A percentile compares a stretch with the other conserved stretches of the same genome.
Conservation (phyloP, 1,284 basidiomycete genomes). For the Cutaneotrichosporon spelunceum region DNA sequence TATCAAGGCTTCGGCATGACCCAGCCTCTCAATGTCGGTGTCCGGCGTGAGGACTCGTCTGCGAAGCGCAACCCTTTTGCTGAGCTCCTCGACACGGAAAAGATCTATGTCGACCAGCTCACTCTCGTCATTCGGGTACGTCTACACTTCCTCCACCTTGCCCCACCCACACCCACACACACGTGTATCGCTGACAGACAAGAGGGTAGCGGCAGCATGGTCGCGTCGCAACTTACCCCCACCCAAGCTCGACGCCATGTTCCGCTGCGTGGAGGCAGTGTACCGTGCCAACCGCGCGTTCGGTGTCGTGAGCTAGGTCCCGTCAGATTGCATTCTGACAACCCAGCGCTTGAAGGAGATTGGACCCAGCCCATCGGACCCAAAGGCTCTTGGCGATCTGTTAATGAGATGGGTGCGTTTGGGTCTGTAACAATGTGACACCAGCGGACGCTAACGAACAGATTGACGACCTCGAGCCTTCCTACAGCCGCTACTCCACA, state of each 20-base stretch:
- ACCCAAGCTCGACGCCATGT: constrained; percentile 86
- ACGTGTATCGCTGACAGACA: constrained; percentile 45
- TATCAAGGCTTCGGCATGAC: background rate
- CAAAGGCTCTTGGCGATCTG: constrained; percentile 90
- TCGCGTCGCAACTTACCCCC: constrained; percentile 91
- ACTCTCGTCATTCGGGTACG: constrained; percentile 84
- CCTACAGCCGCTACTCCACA: constrained; percentile 77
- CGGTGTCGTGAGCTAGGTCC: constrained; percentile 60
- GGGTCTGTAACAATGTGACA: background rate
- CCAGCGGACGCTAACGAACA: constrained; percentile 41
- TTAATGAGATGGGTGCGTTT: constrained; percentile 92
- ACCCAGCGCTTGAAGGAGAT: constrained; percentile 89
- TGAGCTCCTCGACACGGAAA: constrained; percentile 93
- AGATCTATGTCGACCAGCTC: constrained; percentile 84
- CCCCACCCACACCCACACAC: background rate
- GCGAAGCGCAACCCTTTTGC: constrained; percentile 68
- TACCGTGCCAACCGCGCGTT: constrained; percentile 87
- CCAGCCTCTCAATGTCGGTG: background rate
- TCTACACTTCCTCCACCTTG: background rate
- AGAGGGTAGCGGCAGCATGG: constrained; percentile 97
- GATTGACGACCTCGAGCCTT: constrained; percentile 83
- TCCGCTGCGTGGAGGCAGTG: constrained; percentile 83
- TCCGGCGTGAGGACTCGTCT: constrained; percentile 1
- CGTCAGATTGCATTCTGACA: constrained; percentile 2
- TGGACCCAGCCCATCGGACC: constrained; percentile 86